Conservation (phyloP, 805 yeast species). For the Candida gorgasii region DNA sequence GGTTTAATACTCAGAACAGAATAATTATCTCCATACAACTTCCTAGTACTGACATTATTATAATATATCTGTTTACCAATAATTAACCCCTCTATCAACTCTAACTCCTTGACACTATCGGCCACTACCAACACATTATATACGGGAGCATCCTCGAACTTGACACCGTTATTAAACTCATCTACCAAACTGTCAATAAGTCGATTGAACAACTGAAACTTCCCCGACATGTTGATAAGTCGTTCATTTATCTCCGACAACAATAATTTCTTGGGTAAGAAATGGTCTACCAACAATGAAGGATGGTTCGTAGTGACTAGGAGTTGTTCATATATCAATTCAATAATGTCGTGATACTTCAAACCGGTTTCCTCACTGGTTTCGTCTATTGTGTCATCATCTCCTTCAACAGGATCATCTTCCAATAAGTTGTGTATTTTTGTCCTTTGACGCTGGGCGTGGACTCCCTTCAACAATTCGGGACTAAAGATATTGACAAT, state of each 20-base stretch:
- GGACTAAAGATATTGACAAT: conserved; percentile 30
- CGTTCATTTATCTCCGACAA: conserved; percentile 64
- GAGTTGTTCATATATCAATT: conserved; percentile 47
- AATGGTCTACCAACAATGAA: conserved; percentile 71
- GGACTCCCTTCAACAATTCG: conserved; percentile 25
- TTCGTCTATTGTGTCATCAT: conserved; percentile 1
- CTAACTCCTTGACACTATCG: conserved; percentile 65
- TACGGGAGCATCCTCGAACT: conserved; percentile 13
- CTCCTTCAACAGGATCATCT: conserved; percentile 7
- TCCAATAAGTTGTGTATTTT: conserved; percentile 38
- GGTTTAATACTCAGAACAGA: conserved; percentile 6
- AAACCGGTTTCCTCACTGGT: conserved; percentile 1
- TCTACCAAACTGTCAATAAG: conserved; percentile 39
- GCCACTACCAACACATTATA: conserved; percentile 50
- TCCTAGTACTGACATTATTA: conserved; percentile 65
- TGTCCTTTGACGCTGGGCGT: conserved; percentile 25
- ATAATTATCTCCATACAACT: conserved; percentile 47
- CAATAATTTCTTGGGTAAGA: conserved; percentile 67
- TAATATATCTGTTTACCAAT: conserved; percentile 71
- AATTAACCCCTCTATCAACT: conserved; percentile 73
- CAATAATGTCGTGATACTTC: conserved; percentile 32
- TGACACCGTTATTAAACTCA: conserved; percentile 17
- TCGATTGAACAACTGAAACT: conserved; percentile 55
- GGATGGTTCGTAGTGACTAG: conserved; percentile 63
- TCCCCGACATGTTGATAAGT: conserved; percentile 56